Evolutionary conservation across 345 rosid genomes (phyloP).

Genomic region (Arabis alpina): DNA sequence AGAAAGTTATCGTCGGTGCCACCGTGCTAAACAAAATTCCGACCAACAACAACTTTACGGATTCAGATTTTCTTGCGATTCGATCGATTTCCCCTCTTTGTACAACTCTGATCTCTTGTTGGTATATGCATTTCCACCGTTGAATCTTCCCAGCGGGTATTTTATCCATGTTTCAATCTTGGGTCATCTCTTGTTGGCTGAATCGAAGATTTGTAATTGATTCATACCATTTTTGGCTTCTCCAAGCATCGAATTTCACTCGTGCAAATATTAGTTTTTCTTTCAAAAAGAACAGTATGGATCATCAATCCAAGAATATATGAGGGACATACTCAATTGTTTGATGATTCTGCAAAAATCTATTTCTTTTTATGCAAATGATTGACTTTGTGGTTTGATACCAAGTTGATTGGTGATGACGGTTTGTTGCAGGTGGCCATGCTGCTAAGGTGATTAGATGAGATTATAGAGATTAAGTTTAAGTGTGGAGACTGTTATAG

Average conservation of each 20-base stretch:
- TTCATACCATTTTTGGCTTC: too few species aligned
- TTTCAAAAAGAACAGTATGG: too few species aligned
- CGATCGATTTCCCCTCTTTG: constrained; percentile 28
- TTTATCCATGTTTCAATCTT: not conserved
- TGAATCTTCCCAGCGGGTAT: constrained; percentile 17
- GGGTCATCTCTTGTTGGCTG: constrained; percentile 14
- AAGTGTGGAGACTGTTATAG: constrained; percentile 42
- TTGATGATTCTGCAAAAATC: not conserved
- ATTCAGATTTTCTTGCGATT: constrained; percentile 24
- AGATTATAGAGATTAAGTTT: constrained; percentile 48
- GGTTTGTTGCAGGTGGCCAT: constrained; percentile 33
- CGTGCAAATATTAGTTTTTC: too few species aligned
- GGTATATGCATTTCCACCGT: constrained; percentile 26
- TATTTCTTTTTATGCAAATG: not conserved
- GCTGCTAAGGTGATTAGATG: constrained; percentile 48
- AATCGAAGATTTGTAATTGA: not conserved
- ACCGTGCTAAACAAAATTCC: constrained; percentile 17
- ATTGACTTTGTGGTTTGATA: not conserved
- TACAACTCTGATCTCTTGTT: constrained; percentile 26
- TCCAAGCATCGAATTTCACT: constrained; percentile 24
- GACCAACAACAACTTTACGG: constrained; percentile 30
- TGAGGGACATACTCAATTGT: too few species aligned
- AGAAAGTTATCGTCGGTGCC: not conserved
- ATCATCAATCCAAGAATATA: too few species aligned
- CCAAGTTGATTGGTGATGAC: not conserved